These are phyloP conservation scores for Claviceps monticola DNA, from an alignment of 2,329 filamentous ascomycete genomes.

Conservation along the genomic window DNA sequence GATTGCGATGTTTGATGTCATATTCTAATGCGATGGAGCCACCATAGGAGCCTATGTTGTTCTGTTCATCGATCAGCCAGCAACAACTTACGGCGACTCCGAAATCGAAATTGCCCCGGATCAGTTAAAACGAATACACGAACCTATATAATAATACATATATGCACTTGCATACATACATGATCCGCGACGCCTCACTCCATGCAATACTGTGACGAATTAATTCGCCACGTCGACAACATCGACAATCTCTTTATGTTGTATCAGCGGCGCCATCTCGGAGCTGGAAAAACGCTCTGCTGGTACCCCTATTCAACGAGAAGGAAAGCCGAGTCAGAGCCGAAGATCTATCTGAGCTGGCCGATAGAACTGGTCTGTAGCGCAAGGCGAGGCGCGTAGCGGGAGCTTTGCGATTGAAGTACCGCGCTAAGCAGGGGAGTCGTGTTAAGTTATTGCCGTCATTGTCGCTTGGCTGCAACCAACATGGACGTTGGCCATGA, in stretches of 20 bases:
- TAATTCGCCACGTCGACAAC: slow-evolving; percentile 8
- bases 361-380: no score
- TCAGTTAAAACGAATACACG: neutral
- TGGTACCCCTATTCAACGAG: no score
- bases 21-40: slow-evolving; percentile 12
- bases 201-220: slow-evolving; percentile 12
- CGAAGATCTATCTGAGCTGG: no score
- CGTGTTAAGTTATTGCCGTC: no score
- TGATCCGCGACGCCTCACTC: slow-evolving; percentile 12
- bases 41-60: slow-evolving; percentile 12
- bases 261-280: slow-evolving; percentile 11
- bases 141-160: neutral
- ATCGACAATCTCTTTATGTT: slow-evolving; percentile 9
- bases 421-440: no score
- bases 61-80: slow-evolving; percentile 4
- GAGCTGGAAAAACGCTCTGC: slow-evolving; percentile 4
- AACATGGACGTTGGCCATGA: no score
- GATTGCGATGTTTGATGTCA: slow-evolving; percentile 9
- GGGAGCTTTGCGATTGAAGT: no score
- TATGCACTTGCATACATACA: neutral
- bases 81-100: neutral
- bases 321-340: no score
- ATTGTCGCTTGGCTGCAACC: no score
- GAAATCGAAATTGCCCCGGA: neutral
- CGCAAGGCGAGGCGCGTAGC: no score